A percentile compares a stretch with the other conserved stretches of the same genome.
Evolutionary conservation across 2,329 filamentous ascomycete species (phyloP).

Genomic region (Xylariaceae sp.): DNA sequence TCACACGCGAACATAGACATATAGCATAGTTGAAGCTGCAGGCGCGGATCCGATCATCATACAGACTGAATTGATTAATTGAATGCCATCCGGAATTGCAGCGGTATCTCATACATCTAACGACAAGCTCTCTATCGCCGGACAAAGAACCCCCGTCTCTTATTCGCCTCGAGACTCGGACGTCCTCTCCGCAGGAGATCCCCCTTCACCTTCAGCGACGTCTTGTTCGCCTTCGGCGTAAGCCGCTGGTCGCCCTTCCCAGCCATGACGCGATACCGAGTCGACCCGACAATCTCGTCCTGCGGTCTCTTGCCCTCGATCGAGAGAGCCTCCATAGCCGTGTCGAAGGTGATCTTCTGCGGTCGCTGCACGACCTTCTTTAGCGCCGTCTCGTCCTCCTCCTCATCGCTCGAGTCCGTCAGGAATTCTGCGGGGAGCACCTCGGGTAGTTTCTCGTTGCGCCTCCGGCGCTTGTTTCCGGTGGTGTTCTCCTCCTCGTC

Average conservation of each 20-base stretch:
- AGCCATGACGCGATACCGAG: constrained; percentile 47
- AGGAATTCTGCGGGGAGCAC: constrained; percentile 51
- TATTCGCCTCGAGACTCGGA: constrained; percentile 27
- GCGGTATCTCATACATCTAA: too few relatives aligned
- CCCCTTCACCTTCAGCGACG: constrained; percentile 40
- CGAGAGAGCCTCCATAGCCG: constrained; percentile 36
- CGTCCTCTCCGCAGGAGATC: constrained; percentile 43
- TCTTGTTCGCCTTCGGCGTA: constrained; percentile 44
- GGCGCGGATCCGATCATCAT: too few relatives aligned
- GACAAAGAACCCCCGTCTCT: constrained; percentile 43
- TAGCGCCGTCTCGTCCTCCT: constrained; percentile 21
- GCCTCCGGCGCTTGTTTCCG: constrained; percentile 26
- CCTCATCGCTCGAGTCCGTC: constrained; percentile 40
- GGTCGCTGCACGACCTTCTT: constrained; percentile 26
- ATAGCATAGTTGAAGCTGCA: too few relatives aligned
- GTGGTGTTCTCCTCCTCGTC: constrained; percentile 21
- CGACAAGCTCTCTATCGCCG: constrained; percentile 23
- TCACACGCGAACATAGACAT: too few relatives aligned
- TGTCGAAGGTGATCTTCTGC: constrained; percentile 43
- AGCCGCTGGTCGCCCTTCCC: constrained; percentile 42
- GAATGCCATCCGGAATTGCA: too few relatives aligned
- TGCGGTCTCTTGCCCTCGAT: constrained; percentile 37
- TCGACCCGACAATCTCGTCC: constrained; percentile 48
- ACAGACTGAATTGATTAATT: too few relatives aligned
- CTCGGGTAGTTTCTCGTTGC: constrained; percentile 38